Conservation (phyloP, 345 rosid genomes). For the Melastoma malabathricum region DNA sequence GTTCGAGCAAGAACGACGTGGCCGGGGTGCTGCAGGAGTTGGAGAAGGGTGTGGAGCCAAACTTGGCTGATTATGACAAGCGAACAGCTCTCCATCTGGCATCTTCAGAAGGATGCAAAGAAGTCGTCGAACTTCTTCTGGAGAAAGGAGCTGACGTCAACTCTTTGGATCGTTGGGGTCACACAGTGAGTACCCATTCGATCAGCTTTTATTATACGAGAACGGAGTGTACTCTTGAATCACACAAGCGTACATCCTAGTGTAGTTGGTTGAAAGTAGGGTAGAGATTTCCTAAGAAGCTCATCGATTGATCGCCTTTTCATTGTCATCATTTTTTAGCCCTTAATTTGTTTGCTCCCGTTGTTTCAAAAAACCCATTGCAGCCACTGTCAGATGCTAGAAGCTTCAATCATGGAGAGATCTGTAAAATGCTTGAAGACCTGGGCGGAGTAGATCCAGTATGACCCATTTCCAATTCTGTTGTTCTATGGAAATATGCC, state of each 20-base stretch:
- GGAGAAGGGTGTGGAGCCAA: slow-evolving; percentile 35
- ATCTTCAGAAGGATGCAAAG: slow-evolving; percentile 43
- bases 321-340: too few species aligned
- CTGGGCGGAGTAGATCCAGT: slow-evolving; percentile 52
- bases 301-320: too few species aligned
- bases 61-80: slow-evolving; percentile 42
- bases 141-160: slow-evolving; percentile 49
- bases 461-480: slow-evolving; percentile 1
- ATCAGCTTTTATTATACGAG: not conserved
- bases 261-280: too few species aligned
- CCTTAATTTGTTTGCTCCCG: too few species aligned
- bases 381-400: slow-evolving; percentile 56
- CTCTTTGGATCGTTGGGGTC: slow-evolving; percentile 51
- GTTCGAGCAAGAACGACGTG: slow-evolving; percentile 38
- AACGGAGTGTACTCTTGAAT: too few species aligned
- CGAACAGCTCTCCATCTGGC: slow-evolving; percentile 65
- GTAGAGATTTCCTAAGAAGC: too few species aligned
- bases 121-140: slow-evolving; percentile 38
- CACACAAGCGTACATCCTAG: too few species aligned
- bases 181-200: slow-evolving; percentile 31
- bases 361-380: slow-evolving; percentile 1
- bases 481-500: not conserved
- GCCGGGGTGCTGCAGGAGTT: slow-evolving; percentile 39
- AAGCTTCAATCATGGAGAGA: slow-evolving; percentile 28
- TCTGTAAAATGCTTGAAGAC: slow-evolving; percentile 36